phyloP scores from a whole-genome alignment of 805 yeast genomes.

The Teunomyces pallodes region DNA sequence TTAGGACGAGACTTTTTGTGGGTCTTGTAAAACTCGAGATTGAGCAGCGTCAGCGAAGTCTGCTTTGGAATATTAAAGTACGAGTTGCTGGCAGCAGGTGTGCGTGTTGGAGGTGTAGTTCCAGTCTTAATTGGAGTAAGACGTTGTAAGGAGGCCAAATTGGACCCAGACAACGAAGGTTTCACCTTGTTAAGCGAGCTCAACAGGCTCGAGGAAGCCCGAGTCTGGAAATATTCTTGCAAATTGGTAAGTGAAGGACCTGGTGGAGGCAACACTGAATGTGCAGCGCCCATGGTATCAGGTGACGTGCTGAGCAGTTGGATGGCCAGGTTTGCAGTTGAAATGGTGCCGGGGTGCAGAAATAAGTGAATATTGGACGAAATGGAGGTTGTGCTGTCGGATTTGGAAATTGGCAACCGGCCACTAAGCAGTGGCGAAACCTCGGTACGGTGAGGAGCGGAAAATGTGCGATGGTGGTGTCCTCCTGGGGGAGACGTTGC shows the following conservation, averaged over 20 bases:
- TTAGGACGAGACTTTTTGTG: constrained; percentile 47
- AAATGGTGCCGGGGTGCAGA: constrained; percentile 20
- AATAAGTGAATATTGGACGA: constrained; percentile 22
- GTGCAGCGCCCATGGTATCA: constrained; percentile 15
- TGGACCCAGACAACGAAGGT: constrained; percentile 19
- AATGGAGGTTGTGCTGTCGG: constrained; percentile 27
- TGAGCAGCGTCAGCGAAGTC: constrained; percentile 30
- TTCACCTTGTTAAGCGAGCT: constrained; percentile 22
- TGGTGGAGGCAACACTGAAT: constrained; percentile 8
- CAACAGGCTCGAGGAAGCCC: constrained; percentile 16
- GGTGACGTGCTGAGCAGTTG: constrained; percentile 37
- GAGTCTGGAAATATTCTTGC: constrained; percentile 28
- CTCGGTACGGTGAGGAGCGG: constrained; percentile 2
- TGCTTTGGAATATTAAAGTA: constrained; percentile 22
- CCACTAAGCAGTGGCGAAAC: background rate
- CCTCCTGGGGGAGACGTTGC: constrained; percentile 6
- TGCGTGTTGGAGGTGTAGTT: background rate
- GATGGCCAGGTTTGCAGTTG: constrained; percentile 24
- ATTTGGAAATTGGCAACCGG: constrained; percentile 17
- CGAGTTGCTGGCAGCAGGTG: constrained; percentile 16
- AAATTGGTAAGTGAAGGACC: constrained; percentile 30
- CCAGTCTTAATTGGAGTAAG: constrained; percentile 42
- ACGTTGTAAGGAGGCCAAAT: constrained; percentile 28
- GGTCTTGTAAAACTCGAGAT: constrained; percentile 32
- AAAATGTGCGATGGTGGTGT: constrained; percentile 1